Conservation (phyloP, 345 rosid genomes). For the Eucalyptus polybractea region DNA sequence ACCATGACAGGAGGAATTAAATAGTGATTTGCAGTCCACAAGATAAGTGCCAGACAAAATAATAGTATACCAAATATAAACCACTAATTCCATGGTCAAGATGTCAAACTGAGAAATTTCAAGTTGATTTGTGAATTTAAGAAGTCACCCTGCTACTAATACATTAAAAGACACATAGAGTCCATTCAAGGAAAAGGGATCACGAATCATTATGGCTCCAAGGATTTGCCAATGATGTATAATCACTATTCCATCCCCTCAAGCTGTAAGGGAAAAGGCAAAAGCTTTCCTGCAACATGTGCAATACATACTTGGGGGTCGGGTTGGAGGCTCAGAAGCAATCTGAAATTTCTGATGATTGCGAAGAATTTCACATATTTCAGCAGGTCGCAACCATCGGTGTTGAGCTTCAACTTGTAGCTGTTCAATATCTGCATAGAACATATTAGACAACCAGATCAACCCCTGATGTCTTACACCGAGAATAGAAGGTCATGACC, state of each 20-base stretch:
- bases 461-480: not conserved
- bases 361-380: conserved; percentile 88
- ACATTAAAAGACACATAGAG: not conserved
- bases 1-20: not conserved
- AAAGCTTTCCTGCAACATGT: not conserved
- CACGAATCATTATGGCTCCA: not conserved
- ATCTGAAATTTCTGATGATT: conserved; percentile 72
- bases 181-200: not conserved
- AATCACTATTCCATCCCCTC: not conserved
- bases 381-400: conserved; percentile 92
- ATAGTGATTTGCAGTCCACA: not conserved
- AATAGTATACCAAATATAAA: not conserved
- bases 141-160: not conserved
- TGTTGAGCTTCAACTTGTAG: conserved; percentile 60
- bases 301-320: conserved; percentile 61
- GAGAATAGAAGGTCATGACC: not conserved
- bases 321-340: conserved; percentile 56
- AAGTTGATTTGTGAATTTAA: not conserved
- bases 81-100: not conserved
- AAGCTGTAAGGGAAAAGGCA: not conserved
- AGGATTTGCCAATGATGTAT: not conserved
- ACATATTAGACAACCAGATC: not conserved
- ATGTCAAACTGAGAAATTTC: not conserved
- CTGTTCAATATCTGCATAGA: conserved; percentile 19
- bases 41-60: not conserved